Evolutionary conservation across 495 filamentous ascomycete species (phyloP), one percentile per base, ranked within the genome.

Genomic region (Neurospora sp.): DNA sequence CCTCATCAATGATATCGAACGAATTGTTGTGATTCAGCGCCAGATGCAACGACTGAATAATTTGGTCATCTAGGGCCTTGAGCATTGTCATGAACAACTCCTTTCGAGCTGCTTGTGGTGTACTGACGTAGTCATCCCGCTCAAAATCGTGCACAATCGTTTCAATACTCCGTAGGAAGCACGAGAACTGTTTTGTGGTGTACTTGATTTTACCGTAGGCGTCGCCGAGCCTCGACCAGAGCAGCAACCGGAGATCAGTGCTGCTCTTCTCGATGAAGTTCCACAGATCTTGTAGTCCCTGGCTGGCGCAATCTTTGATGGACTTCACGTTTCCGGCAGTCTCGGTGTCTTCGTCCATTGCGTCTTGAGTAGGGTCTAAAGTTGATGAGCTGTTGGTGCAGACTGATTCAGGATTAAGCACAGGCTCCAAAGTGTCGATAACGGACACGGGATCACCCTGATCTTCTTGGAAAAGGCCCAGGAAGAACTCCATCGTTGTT

Each of bases 401-500:
- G 45, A 92, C 86, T 14, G 88, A 89, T 20, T 88, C 83, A 12
- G 91, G 90, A 71, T 96, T 93, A 2, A 99, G 86, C 18, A 99
- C 90, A 1, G 96, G 96, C 76, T 99, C 96, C 40, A 99, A 84
- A 44, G 89, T 96, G 75, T 97, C 94, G 75, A 99, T 97, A 4
- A 97, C 86, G 9, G 89, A 87, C 5, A 93, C 86, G 0, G 96
- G 91, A 77, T 97, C 89, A 42, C 88, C 88, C 40, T 87, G 81
- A 48, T 88, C 85, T 12, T 87, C 85, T 42, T 87, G 85, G 75
- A 98, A 97, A 1, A 99, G 88, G 39, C 89, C 91, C 73, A 92
- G 85, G 82, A 99, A 98, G 81, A 97, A 98, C 77, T 97, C 96
- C 89, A 96, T 94, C 0, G 94, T 98, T 16, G 92, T 97, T 16